Evolutionary conservation across 495 filamentous ascomycete genomes (phyloP), one percentile per base, ranked within the genome.

Genomic region (Hypoxylon rickii): DNA sequence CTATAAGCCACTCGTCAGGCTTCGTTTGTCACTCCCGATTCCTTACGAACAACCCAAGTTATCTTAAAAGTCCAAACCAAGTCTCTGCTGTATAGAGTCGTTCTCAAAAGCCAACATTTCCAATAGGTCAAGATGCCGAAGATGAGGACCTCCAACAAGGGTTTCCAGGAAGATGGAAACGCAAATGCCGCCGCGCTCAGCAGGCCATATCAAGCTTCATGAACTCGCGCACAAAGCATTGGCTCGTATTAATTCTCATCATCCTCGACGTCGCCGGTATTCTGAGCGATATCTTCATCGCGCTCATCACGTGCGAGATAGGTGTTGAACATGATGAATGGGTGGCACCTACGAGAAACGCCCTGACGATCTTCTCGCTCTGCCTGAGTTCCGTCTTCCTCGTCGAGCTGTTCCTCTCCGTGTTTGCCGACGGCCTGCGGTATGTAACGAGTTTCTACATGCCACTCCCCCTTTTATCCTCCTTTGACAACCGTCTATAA

Each of bases 321-420:
- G 64, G 70, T 4, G 36, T 65, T 7, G 50, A 73, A 41, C 59
- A 66, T 6, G 67, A 68, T 33, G 51, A 61, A 3, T 74, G 69
- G 61, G 71, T 76, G 16, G 58, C 67, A 12, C 44, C 58, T 4
- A 72, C 76, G 3, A 64, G 70, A 26, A 68, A 79, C 18, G 69
- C 64, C 0, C 65, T 86, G 17, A 70, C 66, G 1, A 64, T 74
- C 7, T 63, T 77, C 42, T 73, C 76, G 21, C 62, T 86, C 15
- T 68, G 78, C 1, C 81, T 88, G 61, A 81, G 79, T 20, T 81
- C 75, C 51, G 56, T 87, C 19, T 89, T 88, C 55, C 70, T 88
- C 70, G 61, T 75, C 1, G 85, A 87, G 63, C 71, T 87, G 69
- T 17, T 76, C 29, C 63, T 78, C n/a, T 73, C 74, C 12, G 55